Evolutionary conservation across 176 grass and related monocot species (phyloP), one percentile per base, ranked within the genome.

Genomic region (Carex parvula): DNA sequence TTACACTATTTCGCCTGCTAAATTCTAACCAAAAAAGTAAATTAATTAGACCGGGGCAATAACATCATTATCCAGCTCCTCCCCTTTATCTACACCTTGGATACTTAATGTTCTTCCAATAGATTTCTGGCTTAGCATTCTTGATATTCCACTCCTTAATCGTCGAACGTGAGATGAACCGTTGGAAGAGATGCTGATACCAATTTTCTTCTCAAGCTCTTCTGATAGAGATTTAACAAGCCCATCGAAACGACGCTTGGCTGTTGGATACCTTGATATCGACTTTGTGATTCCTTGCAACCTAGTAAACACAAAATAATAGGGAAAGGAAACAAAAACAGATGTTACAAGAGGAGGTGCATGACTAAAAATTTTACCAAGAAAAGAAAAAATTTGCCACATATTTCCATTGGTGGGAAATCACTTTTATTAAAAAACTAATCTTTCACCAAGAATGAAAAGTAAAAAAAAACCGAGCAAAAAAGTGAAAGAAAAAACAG

Each of bases 201-300:
- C 82, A 56, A 95, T 85, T 12, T 91, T 99, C 91, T 84, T 94
- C 90, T 99, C 96, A 0, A 99, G 93, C 77, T 99, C 93, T 73
- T 72, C 83, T 33, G 87, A 75, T 32, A 99, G 91, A 12, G 83
- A 76, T 61, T 92, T 93, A 1, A 99, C 88, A 8, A 99, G 91
- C 46, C 41, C 56, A 17, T 99, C 91, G 1, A 99, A 99, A 30
- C 90, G 93, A 2, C 96, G 91, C 71, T 93, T 99, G 30, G 91
- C 85, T 60, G 96, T 95, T 9, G 96, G 96, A 87, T 92, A 99
- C 77, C 96, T 93, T 79, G 93, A 95, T 62, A 99, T 93, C 0
- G 93, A 95, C 81, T 89, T 94, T 57, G 91, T 99, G 77, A 99
- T 99, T 72, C 96, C 96, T 92, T 91, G 93, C 85, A 99, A 89